Conservation (phyloP, 2,329 filamentous ascomycete species). For the Calonectria hongkongensis region DNA sequence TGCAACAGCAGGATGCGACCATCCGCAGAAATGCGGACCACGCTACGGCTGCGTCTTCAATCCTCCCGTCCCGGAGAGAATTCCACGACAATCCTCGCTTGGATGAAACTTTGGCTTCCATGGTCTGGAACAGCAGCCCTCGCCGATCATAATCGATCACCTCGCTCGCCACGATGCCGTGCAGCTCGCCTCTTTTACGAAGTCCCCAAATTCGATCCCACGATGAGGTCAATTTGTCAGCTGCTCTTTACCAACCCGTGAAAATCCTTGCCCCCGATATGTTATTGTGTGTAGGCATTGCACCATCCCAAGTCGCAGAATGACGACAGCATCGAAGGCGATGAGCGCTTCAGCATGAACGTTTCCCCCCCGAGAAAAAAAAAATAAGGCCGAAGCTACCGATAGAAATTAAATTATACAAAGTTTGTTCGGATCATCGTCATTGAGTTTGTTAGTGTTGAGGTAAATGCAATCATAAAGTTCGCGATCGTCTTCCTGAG, state of each 20-base stretch:
- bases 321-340: too few relatives aligned
- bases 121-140: neutral
- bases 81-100: neutral
- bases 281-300: neutral
- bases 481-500: neutral
- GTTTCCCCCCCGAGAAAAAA: too few relatives aligned
- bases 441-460: conserved; percentile 20
- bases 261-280: too few relatives aligned
- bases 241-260: too few relatives aligned
- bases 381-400: neutral
- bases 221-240: too few relatives aligned
- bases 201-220: too few relatives aligned
- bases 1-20: neutral
- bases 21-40: neutral
- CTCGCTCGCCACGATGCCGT: neutral
- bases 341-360: neutral
- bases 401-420: neutral
- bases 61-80: neutral
- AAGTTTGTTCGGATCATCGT: neutral
- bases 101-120: neutral
- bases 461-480: conserved; percentile 8
- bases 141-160: neutral
- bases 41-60: neutral
- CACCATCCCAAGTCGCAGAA: neutral
- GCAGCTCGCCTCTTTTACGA: too few relatives aligned